Base-by-base conservation (phyloP, 805 yeast species). In the Metschnikowia cerradonensis region DNA sequence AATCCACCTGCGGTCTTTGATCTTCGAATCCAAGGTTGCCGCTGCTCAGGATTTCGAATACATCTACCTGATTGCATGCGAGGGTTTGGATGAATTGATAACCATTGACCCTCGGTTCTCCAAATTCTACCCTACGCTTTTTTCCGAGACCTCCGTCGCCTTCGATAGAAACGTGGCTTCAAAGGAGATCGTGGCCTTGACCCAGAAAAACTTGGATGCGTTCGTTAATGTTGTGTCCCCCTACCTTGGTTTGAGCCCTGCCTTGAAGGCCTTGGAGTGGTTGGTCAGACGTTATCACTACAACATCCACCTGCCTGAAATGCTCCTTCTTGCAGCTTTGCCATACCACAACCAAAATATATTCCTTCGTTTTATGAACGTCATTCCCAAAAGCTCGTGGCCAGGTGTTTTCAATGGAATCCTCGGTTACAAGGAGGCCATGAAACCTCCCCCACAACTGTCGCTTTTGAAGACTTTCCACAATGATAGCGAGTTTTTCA, bases 1-100 rank as follows among this genome's bases (percentile, higher is more conserved):
- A 67, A 72, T 90, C 51, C 99, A 94, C 64, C 83, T 96, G 36
- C 84, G 89, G 37, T 94, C 99, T 44, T 80, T 94, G 56, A 79
- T 94, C 26, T 91, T 86, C 66, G 95, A 89, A 40, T 78, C 96
- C 8, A 83, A 85, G 60, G 83, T 82, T 53, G 99, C 99, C 15
- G 88, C 95, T n/a, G 80, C 91, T 34, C 98, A 94, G 72, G 99
- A 94, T 66, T 91, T 81, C 62, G 97, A 90, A 59, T 76, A 85
- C 41, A 83, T 94, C 51, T 87, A 78, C 62, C 79, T 83, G 47
- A 80, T 80, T 50, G 86, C 94, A 2, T 60, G 79, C 6, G 94
- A 87, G 50, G 96, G 96, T 0, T 75, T 91, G 41, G 82, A 80
- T 31, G 91, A 88, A 58, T 73, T 94, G 47, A 80, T 78, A 41